These are phyloP conservation scores for Leccinum longicurvipes DNA, from an alignment of 768 basidiomycete genomes.

Conservation along the genomic window DNA sequence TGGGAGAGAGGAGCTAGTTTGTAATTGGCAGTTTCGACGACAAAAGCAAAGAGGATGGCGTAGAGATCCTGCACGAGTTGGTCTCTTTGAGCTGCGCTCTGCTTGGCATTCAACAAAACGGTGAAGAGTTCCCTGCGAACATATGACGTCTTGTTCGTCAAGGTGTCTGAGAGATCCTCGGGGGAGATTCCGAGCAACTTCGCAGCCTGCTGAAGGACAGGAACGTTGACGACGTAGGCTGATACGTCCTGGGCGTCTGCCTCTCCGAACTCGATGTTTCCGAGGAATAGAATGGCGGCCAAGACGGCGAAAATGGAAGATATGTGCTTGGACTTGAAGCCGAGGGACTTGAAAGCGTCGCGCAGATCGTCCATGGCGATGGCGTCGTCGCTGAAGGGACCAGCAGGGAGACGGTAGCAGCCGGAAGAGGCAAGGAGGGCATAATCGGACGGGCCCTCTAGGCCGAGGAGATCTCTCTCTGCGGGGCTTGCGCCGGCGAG, in stretches of 20 bases:
- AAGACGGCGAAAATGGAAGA: slow-evolving; percentile 53
- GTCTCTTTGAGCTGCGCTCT: slow-evolving; percentile 52
- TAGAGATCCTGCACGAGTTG: slow-evolving; percentile 56
- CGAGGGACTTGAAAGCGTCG: slow-evolving; percentile 50
- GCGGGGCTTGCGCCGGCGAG: slow-evolving; percentile 54
- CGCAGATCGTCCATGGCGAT: slow-evolving; percentile 57
- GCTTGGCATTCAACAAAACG: slow-evolving; percentile 48
- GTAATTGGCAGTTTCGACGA: slow-evolving; percentile 63
- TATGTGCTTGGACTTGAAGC: slow-evolving; percentile 61
- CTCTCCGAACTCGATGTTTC: slow-evolving; percentile 57
- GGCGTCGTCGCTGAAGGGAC: slow-evolving; percentile 59
- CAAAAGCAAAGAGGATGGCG: slow-evolving; percentile 59
- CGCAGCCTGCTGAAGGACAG: slow-evolving; percentile 48
- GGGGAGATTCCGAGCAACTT: slow-evolving; percentile 48
- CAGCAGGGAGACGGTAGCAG: slow-evolving; percentile 62
- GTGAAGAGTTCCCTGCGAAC: slow-evolving; percentile 58
- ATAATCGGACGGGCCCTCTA: slow-evolving; percentile 61
- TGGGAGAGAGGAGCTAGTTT: slow-evolving; percentile 45
- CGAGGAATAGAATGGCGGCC: slow-evolving; percentile 51
- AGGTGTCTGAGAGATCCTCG: slow-evolving; percentile 51
- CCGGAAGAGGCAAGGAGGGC: slow-evolving; percentile 55
- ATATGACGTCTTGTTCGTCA: slow-evolving; percentile 58
- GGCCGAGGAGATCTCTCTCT: slow-evolving; percentile 49
- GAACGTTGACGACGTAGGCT: slow-evolving; percentile 45
- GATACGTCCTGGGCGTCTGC: slow-evolving; percentile 53